Conservation (phyloP, 805 yeast species). For the Cephaloascus fragrans region DNA sequence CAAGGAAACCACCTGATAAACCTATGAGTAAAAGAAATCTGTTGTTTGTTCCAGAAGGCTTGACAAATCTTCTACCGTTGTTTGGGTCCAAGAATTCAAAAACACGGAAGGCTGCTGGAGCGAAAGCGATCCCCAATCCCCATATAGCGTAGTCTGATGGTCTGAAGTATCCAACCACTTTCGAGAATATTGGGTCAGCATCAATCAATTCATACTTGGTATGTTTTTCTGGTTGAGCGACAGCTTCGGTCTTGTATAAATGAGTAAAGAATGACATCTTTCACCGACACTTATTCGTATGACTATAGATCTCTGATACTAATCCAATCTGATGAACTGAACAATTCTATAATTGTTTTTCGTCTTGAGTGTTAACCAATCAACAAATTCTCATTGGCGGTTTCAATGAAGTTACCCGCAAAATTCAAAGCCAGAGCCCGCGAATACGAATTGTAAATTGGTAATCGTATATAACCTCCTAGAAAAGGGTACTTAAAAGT, state of each 20-base stretch:
- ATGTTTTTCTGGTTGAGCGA: not conserved
- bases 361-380: not conserved
- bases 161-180: constrained; percentile 69
- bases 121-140: constrained; percentile 36
- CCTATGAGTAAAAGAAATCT: constrained; percentile 43
- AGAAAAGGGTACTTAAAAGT: too few relatives aligned
- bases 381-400: not conserved
- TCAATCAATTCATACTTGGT: constrained; percentile 50
- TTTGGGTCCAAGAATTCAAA: constrained; percentile 40
- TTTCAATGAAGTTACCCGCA: too few relatives aligned
- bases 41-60: constrained; percentile 47
- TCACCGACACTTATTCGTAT: too few relatives aligned
- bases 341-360: too few relatives aligned
- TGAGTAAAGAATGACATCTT: not conserved
- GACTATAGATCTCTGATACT: too few relatives aligned
- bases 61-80: constrained; percentile 32
- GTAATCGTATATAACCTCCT: too few relatives aligned
- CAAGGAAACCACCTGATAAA: constrained; percentile 42
- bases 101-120: constrained; percentile 34
- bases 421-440: too few relatives aligned
- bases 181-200: constrained; percentile 64
- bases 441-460: too few relatives aligned
- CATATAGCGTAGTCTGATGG: constrained; percentile 49
- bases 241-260: not conserved
- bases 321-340: too few relatives aligned